Evolutionary conservation across 768 basidiomycete genomes (phyloP).

Genomic region (Tulasnella sp.): DNA sequence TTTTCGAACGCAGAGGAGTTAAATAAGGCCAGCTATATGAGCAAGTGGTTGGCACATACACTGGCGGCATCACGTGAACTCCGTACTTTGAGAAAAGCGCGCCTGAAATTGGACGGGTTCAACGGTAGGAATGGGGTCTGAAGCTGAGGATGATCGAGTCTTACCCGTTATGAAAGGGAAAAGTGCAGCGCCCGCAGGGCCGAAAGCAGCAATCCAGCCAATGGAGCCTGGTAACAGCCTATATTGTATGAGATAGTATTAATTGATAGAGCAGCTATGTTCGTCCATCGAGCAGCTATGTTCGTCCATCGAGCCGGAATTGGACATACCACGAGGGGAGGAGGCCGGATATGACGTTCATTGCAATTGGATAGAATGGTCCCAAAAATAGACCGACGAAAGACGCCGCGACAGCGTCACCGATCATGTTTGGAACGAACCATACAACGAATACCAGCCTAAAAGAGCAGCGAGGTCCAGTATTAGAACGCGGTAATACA

Average conservation of each 20-base stretch:
- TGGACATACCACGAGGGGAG: background rate
- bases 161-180: constrained; percentile 50
- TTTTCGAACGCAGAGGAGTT: constrained; percentile 24
- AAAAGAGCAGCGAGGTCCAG: background rate
- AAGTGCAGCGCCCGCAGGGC: constrained; percentile 35
- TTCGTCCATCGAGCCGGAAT: background rate
- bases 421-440: constrained; percentile 31
- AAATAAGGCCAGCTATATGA: background rate
- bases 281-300: no score
- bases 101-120: background rate
- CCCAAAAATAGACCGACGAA: constrained; percentile 35
- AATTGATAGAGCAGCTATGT: background rate
- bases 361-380: constrained; percentile 29
- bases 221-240: constrained; percentile 12
- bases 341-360: constrained; percentile 14
- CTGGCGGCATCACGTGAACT: constrained; percentile 52
- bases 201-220: constrained; percentile 33
- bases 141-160: background rate
- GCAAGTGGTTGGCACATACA: constrained; percentile 37
- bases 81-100: constrained; percentile 55
- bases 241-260: background rate
- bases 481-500: background rate
- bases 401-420: constrained; percentile 33
- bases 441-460: constrained; percentile 33
- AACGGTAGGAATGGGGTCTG: background rate